Base-by-base conservation (phyloP, 768 basidiomycete genomes). In the Xanthoconium stramineum region DNA sequence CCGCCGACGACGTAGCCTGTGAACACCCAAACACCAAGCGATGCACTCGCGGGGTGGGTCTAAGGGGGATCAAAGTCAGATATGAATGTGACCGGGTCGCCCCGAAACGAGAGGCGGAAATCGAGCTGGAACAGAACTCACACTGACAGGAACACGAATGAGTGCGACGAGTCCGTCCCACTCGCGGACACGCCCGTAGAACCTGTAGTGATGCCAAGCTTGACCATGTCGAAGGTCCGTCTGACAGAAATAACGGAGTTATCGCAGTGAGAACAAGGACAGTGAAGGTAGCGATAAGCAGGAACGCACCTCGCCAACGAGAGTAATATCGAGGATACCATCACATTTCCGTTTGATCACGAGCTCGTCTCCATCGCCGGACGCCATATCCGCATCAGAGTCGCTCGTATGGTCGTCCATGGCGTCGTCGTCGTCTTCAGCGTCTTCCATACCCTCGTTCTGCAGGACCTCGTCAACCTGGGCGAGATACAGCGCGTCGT, bases 1-100 rank as follows among this genome's bases (percentile, higher is more conserved):
- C 80, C 81, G 0, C 82, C 86, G 7, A 85, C 78, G 46, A 91
- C 59, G 65, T 89, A 91, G 6, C 89, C 89, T 33, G 83, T 86
- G 61, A 90, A 84, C 40, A 90, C 76, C 63, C 71, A 73, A 14
- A 49, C 8, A 51, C 69, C 68, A 2, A 66, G 65, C 6, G 52
- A 30, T 15, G 53, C 9, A 38, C 37, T 14, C 7, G n/a, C 4
- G 12, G 60, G 17, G 29, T 40, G 52, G 9, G 40, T 15, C 64
- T 70, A 43, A 19, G 19, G 52, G 29, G 38, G 29, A 51, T 14
- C 30, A 8, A 19, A 3, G 47, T 63, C 46, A 65, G 61, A 60
- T 15, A 46, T 28, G 45, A 14, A 24, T 28, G 5, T 12, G 32
- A 36, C 46, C 33, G 29, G 11, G 14, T 30, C 39, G 35, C 28